phyloP scores from a whole-genome alignment of 768 basidiomycete genomes.

The Boletales sp. region DNA sequence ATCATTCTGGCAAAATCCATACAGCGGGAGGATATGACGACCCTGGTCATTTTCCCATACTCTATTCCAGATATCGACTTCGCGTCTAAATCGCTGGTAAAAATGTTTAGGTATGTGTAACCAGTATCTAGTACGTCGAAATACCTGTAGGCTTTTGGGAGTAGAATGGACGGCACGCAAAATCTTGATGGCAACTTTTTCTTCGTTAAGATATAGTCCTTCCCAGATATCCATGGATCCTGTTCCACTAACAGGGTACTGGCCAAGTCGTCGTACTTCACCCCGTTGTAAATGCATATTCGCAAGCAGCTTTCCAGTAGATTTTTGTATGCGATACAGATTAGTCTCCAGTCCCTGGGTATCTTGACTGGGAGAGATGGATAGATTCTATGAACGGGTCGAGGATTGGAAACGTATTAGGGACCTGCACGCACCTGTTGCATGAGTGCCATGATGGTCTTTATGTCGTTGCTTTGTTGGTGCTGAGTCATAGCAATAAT shows the following conservation, averaged over 20 bases:
- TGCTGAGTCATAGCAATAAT: conserved; percentile 32
- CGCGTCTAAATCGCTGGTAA: conserved; percentile 47
- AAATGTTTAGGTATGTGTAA: not conserved
- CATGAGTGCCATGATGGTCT: conserved; percentile 46
- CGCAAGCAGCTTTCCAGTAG: conserved; percentile 45
- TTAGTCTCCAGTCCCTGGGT: conserved; percentile 47
- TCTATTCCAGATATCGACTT: conserved; percentile 52
- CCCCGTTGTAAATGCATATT: conserved; percentile 48
- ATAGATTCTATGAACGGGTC: conserved; percentile 22
- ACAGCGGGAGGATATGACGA: conserved; percentile 52
- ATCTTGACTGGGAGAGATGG: conserved; percentile 10
- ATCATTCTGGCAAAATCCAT: conserved; percentile 53
- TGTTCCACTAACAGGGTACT: conserved; percentile 49
- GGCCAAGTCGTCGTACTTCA: conserved; percentile 48
- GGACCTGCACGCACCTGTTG: conserved; percentile 36
- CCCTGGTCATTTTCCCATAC: conserved; percentile 53
- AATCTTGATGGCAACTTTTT: conserved; percentile 57
- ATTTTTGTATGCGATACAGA: conserved; percentile 46
- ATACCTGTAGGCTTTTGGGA: conserved; percentile 42
- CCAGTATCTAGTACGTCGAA: not conserved
- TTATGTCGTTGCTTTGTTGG: conserved; percentile 35
- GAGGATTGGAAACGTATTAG: not conserved
- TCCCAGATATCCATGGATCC: conserved; percentile 55
- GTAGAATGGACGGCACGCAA: conserved; percentile 49
- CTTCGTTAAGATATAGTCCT: conserved; percentile 49